A percentile compares a stretch with the other conserved stretches of the same genome.
These are phyloP conservation scores for Pythium plurisporium DNA, from an alignment of 352 stramenopile species.

Conservation along the genomic window DNA sequence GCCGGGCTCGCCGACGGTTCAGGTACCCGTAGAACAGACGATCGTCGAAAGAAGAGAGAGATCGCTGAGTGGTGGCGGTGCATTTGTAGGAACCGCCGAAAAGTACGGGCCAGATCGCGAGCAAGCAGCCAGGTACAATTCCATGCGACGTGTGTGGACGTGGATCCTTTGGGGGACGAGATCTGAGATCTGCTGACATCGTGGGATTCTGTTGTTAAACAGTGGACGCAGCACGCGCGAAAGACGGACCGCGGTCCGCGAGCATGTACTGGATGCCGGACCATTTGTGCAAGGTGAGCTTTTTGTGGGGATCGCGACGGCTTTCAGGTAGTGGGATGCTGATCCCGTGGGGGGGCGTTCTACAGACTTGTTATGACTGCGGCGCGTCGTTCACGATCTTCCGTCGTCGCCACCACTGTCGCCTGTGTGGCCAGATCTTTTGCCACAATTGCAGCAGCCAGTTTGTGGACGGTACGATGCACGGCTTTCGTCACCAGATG, in stretches of 20 bases:
- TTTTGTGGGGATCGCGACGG: no score
- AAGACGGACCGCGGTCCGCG: background rate
- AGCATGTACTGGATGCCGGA: constrained; percentile 85
- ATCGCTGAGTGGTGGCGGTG: no score
- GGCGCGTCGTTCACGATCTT: constrained; percentile 78
- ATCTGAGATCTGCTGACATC: background rate
- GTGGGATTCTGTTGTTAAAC: background rate
- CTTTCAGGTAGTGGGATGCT: no score
- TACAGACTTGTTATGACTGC: constrained; percentile 87
- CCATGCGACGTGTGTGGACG: no score
- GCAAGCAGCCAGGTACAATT: background rate
- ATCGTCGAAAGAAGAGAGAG: no score
- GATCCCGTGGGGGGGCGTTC: no score
- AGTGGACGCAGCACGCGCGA: background rate
- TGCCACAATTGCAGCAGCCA: constrained; percentile 80
- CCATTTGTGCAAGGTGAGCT: constrained; percentile 68
- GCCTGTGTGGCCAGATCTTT: constrained; percentile 84
- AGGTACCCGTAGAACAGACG: no score
- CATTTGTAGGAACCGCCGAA: background rate
- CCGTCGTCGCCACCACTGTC: constrained; percentile 78
- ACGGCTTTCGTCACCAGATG: constrained; percentile 42
- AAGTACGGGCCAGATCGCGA: background rate
- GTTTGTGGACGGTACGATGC: constrained; percentile 56
- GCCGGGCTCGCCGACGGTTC: background rate
- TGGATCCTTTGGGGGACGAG: no score